These are phyloP conservation scores for Herpetomonas samuelpessoai DNA, from an alignment of 208 protist species.

Conservation along the genomic window DNA sequence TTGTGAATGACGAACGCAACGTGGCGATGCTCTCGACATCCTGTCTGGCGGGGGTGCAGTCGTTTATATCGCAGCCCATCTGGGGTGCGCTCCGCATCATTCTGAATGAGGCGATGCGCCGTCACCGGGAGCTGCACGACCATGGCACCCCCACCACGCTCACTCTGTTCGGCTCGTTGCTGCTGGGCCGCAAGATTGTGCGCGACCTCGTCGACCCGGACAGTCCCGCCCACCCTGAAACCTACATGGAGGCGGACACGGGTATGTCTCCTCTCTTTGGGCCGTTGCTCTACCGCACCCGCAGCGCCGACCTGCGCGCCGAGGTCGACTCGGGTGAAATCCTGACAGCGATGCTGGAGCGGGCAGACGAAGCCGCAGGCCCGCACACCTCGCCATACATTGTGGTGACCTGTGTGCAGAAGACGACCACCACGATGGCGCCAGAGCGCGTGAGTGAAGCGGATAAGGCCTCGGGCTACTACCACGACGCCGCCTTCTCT, in stretches of 20 bases:
- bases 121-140: neutral
- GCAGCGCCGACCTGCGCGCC: conserved; percentile 18
- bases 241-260: conserved; percentile 12
- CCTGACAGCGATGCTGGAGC: conserved; percentile 23
- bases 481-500: conserved; percentile 31
- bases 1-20: conserved; percentile 20
- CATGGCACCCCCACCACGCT: conserved; percentile 15
- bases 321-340: conserved; percentile 14
- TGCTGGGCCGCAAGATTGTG: conserved; percentile 19
- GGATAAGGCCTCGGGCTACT: conserved; percentile 13
- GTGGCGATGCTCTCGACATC: conserved; percentile 23
- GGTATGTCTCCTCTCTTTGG: conserved; percentile 36
- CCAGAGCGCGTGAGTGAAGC: conserved; percentile 1
- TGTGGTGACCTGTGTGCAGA: conserved; percentile 33
- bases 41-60: conserved; percentile 7
- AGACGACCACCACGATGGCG: conserved; percentile 14
- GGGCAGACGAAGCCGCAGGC: conserved; percentile 18
- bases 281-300: conserved; percentile 26
- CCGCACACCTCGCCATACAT: conserved; percentile 16
- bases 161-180: conserved; percentile 29
- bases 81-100: conserved; percentile 18
- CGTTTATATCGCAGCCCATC: conserved; percentile 22
- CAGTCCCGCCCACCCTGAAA: conserved; percentile 7
- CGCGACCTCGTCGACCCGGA: conserved; percentile 20
- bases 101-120: conserved; percentile 8